Conservation (phyloP, 768 basidiomycete species). For the Suillus tomentosus region DNA sequence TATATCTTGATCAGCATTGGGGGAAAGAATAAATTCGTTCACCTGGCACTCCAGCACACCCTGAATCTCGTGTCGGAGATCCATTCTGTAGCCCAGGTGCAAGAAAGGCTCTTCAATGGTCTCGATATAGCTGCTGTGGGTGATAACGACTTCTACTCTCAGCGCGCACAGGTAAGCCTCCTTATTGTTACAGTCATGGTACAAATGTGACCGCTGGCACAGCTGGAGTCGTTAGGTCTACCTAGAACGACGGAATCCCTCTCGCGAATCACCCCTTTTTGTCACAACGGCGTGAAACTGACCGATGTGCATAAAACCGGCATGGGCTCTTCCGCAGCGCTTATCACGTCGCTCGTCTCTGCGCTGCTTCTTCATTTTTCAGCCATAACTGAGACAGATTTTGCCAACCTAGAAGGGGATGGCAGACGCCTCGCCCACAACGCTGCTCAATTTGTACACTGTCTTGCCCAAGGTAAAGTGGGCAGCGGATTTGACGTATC, state of each 20-base stretch:
- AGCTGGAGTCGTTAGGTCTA: constrained; percentile 68
- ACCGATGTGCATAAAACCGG: constrained; percentile 96
- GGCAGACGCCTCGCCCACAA: constrained; percentile 80
- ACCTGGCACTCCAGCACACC: constrained; percentile 82
- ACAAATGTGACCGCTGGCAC: constrained; percentile 8
- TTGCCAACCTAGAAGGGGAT: constrained; percentile 44
- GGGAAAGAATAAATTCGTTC: constrained; percentile 88
- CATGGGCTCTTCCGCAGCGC: constrained; percentile 93
- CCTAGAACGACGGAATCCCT: constrained; percentile 68
- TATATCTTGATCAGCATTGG: constrained; percentile 30
- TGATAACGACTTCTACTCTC: constrained; percentile 98
- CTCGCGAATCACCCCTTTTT: constrained; percentile 73
- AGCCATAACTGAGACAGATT: constrained; percentile 54
- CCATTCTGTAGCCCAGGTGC: constrained; percentile 44
- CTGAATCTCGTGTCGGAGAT: constrained; percentile 67
- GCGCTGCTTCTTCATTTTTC: constrained; percentile 78
- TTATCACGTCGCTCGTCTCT: constrained; percentile 93
- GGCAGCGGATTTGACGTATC: constrained; percentile 98
- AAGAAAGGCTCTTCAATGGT: constrained; percentile 47
- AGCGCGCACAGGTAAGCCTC: constrained; percentile 73
- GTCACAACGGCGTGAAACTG: constrained; percentile 64
- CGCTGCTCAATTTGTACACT: constrained; percentile 92
- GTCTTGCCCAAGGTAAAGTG: constrained; percentile 96
- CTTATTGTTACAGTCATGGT: constrained; percentile 4
- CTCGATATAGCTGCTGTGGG: constrained; percentile 84